phyloP scores from a whole-genome alignment of 345 rosid species.

The Bruguiera gymnorhiza region DNA sequence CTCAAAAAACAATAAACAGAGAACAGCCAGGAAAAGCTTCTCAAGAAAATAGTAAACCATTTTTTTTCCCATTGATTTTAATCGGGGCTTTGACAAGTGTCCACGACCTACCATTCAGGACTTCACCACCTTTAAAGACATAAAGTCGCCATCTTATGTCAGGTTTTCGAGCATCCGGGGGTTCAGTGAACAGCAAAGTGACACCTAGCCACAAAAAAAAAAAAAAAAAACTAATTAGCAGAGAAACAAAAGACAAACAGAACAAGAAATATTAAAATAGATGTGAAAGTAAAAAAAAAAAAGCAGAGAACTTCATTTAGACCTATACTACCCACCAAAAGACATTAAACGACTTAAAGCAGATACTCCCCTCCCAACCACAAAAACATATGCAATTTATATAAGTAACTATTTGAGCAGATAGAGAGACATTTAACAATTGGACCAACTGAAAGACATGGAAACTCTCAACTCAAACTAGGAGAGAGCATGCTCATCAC shows the following conservation, averaged over 20 bases:
- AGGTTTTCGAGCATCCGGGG: slow-evolving; percentile 91
- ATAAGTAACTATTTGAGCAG: neutral
- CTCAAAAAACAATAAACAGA: neutral
- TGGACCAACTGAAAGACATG: neutral
- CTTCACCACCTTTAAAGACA: slow-evolving; percentile 86
- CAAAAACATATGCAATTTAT: no score
- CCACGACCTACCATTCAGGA: slow-evolving; percentile 57
- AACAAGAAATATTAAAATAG: neutral
- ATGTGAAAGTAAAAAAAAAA: neutral
- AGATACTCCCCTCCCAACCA: no score
- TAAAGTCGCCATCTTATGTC: slow-evolving; percentile 81
- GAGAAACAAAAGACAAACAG: slow-evolving; percentile 8
- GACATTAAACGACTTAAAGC: no score
- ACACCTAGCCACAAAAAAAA: slow-evolving; percentile 47
- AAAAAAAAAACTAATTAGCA: neutral
- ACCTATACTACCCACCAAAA: no score
- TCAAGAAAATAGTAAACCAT: neutral
- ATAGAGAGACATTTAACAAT: neutral
- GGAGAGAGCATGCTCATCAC: neutral
- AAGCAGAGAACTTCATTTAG: neutral
- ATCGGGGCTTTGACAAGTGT: neutral
- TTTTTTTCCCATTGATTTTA: neutral
- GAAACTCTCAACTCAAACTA: neutral
- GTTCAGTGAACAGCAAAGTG: slow-evolving; percentile 81
- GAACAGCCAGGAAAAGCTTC: neutral